Percentiles rank a stretch among this genome's conserved stretches.
Conservation (phyloP, 2,329 filamentous ascomycete species). For the Macrophomina phaseolina region DNA sequence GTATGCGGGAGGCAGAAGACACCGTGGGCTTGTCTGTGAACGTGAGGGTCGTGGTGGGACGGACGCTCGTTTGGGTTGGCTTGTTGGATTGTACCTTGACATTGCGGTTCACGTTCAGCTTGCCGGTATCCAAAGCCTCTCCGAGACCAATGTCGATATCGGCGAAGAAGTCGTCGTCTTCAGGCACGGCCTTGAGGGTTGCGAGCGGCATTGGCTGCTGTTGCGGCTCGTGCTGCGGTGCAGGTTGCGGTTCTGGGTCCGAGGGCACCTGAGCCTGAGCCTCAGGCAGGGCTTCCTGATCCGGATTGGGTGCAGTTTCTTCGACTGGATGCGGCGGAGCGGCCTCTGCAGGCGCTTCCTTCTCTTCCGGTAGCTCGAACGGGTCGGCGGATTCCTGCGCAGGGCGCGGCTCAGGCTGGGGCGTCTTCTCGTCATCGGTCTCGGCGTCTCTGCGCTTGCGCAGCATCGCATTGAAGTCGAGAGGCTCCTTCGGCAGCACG, state of each 20-base stretch:
- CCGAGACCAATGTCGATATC: conserved; percentile 87
- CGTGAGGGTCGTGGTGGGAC: conserved; percentile 82
- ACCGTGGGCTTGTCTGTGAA: conserved; percentile 75
- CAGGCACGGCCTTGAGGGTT: conserved; percentile 33
- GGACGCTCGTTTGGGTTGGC: conserved; percentile 70
- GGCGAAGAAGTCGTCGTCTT: conserved; percentile 79
- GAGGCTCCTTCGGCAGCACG: conserved; percentile 78
- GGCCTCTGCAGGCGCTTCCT: conserved; percentile 29
- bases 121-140: conserved; percentile 79
- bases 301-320: conserved; percentile 32
- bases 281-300: conserved; percentile 4
- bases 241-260: conserved; percentile 26
- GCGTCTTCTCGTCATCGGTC: conserved; percentile 29
- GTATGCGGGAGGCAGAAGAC: conserved; percentile 70
- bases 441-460: conserved; percentile 68
- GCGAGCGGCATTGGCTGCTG: conserved; percentile 11
- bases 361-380: conserved; percentile 9
- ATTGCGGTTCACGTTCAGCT: conserved; percentile 87
- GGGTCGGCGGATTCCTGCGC: neutral
- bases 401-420: conserved; percentile 21
- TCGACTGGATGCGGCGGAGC: conserved; percentile 29
- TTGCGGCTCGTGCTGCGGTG: conserved; percentile 1
- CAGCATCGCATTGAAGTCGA: conserved; percentile 82
- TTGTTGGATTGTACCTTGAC: conserved; percentile 77
- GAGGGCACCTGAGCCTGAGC: conserved; percentile 1